Evolutionary conservation across 1,284 basidiomycete species (phyloP), one percentile per base, ranked within the genome.

Genomic region (Agroathelia rolfsii): DNA sequence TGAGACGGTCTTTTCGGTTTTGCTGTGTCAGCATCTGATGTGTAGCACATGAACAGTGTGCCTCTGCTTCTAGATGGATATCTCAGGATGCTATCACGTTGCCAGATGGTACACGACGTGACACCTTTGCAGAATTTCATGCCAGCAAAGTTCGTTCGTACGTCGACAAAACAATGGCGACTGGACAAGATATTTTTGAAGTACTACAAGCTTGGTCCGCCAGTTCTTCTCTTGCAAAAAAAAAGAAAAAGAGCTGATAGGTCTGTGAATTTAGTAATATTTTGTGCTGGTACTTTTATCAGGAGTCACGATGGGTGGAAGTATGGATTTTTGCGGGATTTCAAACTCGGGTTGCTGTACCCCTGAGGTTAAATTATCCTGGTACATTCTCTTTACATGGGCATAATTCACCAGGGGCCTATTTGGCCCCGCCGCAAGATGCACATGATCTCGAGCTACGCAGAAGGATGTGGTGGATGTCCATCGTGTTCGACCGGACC

Each of bases 261-360:
- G n/a, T n/a, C n/a, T n/a, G n/a, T n/a, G n/a, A n/a, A n/a, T n/a
- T n/a, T n/a, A n/a, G n/a, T 47, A 77, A 79, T 40, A 61, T 89
- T 16, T 66, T 89, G 17, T 84, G 79, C 2, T 88, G 84, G 82
- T 88, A 83, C 56, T 83, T 85, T 43, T 89, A 88, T 51, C 78
- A 84, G 39, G 80, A 87, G 51, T 86, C 84, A 2, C 69, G 84
- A 35, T 87, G 84, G 81, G 83, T 87, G 8, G 85, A 89, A 55
- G 79, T 89, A 4, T 90, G 85, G 85, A 80, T 87, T 26, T 83
- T 83, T 54, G 80, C 82, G 18, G 83, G 76, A 5, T 84, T 88
- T 46, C 80, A 85, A 46, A 83, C 79, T n/a, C 67, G 85, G 9
- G 79, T 85, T n/a, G 76, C 81, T 15, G 67, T 87, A 10, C 86